These are phyloP conservation scores for Fusarium setosum DNA, from an alignment of 2,329 filamentous ascomycete genomes.

Conservation along the genomic window DNA sequence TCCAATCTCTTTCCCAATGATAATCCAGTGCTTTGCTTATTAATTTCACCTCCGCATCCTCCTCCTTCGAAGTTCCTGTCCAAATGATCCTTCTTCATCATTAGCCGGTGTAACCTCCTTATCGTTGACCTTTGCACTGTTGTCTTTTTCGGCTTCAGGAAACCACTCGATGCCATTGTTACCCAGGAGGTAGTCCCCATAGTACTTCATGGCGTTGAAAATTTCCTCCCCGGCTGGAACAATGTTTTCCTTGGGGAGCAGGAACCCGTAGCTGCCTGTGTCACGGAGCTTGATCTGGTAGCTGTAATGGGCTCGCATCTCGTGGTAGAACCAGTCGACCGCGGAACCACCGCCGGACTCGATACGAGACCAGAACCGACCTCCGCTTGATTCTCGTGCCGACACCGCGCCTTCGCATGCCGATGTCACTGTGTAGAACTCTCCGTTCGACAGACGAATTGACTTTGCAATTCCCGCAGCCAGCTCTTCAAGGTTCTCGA, in stretches of 20 bases:
- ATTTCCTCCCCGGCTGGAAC: slow-evolving; percentile 90
- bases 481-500: slow-evolving; percentile 93
- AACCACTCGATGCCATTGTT: slow-evolving; percentile 73
- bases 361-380: slow-evolving; percentile 58
- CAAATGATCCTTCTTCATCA: slow-evolving; percentile 25
- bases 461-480: slow-evolving; percentile 89
- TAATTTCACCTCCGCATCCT: slow-evolving; percentile 41
- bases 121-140: slow-evolving; percentile 24
- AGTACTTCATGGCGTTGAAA: slow-evolving; percentile 83
- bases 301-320: slow-evolving; percentile 82
- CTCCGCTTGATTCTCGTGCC: slow-evolving; percentile 35
- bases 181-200: slow-evolving; percentile 82
- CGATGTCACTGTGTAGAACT: slow-evolving; percentile 80
- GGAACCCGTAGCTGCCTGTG: slow-evolving; percentile 92
- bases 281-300: slow-evolving; percentile 96
- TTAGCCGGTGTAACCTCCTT: background rate
- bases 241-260: slow-evolving; percentile 88
- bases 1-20: slow-evolving; percentile 2
- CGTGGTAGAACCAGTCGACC: slow-evolving; percentile 95
- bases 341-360: slow-evolving; percentile 86
- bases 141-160: slow-evolving; percentile 37
- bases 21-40: background rate
- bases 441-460: slow-evolving; percentile 82
- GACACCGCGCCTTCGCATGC: slow-evolving; percentile 85
- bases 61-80: slow-evolving; percentile 47